Base-by-base conservation (phyloP, 176 grass and related monocot genomes). In the Oropetium thomaeum region DNA sequence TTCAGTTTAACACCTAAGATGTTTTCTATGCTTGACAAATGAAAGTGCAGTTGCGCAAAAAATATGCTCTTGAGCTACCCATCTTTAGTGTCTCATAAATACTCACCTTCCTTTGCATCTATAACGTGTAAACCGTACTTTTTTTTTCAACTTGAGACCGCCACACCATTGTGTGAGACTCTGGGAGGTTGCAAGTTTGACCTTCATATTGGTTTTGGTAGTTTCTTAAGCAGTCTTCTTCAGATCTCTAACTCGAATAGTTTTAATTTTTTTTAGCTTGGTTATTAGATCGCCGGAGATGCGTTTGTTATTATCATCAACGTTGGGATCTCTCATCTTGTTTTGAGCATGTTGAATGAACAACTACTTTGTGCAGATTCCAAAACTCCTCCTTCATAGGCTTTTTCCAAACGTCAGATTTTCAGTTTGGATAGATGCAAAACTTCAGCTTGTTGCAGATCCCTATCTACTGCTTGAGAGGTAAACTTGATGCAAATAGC, bases 351-450 rank as follows among this genome's bases (percentile, higher is more conserved):
- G 3, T 62, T 74, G 38, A 88, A 69, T 83, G 80, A 78, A 35
- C 49, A 41, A 38, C 67, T 79, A 39, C 5, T 73, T 22, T 54
- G 42, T 83, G 77, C 88, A 97, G 95, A 90, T 97, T 75, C 95
- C 95, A 38, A 97, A 97, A 85, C 91, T 97, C 89, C 84, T 97
- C 49, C 81, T 97, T 65, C 95, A 97, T 85, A 92, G 95, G 73
- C 90, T 97, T 64, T 97, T 97, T 65, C 95, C 95, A 71, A 97
- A 93, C 71, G 86, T 84, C 61, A 87, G 83, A 58, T 97, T 80
- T 85, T 97, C 95, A 43, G 67, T 97, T 77, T 97, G 95, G 95
- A 92, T 97, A 83, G 95, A 97, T 51, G 95, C 90, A 81, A 97
- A 97, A 75, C 90, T 97, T 78, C 81, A 97, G 81, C 91, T 97